A percentile compares a stretch with the other conserved stretches of the same genome.
Evolutionary conservation across 2,329 filamentous ascomycete species (phyloP).

Genomic region (Coniochaeta pulveracea): DNA sequence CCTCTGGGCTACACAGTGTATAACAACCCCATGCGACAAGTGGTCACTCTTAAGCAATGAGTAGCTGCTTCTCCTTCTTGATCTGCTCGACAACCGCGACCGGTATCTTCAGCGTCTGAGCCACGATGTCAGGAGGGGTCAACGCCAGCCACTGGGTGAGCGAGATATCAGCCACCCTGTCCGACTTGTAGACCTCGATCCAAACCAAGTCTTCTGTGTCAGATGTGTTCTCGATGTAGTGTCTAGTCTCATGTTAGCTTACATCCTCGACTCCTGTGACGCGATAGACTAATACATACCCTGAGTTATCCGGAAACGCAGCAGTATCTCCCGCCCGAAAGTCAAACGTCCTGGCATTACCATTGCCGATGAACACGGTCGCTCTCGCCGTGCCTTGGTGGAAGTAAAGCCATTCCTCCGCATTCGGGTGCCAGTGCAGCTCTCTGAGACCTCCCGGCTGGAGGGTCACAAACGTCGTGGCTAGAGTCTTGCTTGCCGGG

Average conservation of each 20-base stretch:
- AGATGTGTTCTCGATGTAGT: slow-evolving; percentile 60
- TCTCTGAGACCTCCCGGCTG: slow-evolving; percentile 53
- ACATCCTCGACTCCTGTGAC: no score
- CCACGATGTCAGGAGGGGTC: slow-evolving; percentile 51
- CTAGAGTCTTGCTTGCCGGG: slow-evolving; percentile 53
- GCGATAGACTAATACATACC: no score
- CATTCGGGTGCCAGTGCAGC: slow-evolving; percentile 49
- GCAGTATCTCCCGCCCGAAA: slow-evolving; percentile 57
- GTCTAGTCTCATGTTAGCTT: slow-evolving; percentile 25
- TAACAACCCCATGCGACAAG: no score
- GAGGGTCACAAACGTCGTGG: slow-evolving; percentile 51
- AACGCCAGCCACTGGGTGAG: slow-evolving; percentile 59
- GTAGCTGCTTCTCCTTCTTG: slow-evolving; percentile 53
- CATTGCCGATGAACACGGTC: slow-evolving; percentile 52
- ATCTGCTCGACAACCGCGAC: slow-evolving; percentile 42
- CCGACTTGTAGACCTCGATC: slow-evolving; percentile 60
- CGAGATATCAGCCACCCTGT: slow-evolving; percentile 54
- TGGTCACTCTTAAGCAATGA: slow-evolving; percentile 22
- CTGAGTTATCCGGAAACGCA: slow-evolving; percentile 54
- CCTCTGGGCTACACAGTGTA: no score
- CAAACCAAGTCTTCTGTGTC: slow-evolving; percentile 52
- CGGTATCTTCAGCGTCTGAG: slow-evolving; percentile 46
- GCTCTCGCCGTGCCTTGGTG: slow-evolving; percentile 49
- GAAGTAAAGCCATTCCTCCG: slow-evolving; percentile 64
- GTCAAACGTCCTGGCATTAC: slow-evolving; percentile 54